Base-by-base conservation (phyloP, 2,329 filamentous ascomycete species). In the Elsinoe ampelina region DNA sequence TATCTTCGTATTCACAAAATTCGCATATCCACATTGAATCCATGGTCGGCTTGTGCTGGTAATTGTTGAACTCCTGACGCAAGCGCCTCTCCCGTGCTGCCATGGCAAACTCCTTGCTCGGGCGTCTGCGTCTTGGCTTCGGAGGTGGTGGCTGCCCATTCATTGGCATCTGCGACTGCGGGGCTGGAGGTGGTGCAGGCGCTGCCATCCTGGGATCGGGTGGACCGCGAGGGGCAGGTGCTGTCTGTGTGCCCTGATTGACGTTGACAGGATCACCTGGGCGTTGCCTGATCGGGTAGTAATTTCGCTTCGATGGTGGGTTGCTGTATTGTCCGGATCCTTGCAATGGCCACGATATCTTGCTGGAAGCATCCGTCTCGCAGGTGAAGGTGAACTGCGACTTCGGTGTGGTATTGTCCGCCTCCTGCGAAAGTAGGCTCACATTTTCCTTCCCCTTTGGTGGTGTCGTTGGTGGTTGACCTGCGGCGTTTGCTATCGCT, bases 341-440 rank as follows among this genome's bases (percentile, higher is more conserved):
- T 59, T 78, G 75, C 66, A 84, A 82, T 42, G 87, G 87, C 84
- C 87, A 89, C 54, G 84, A 83, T 68, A 89, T 81, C 57, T 86
- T 83, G 58, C 86, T 89, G 1, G 88, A 85, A 36, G 90, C 89
- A 67, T 93, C 89, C 1, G 91, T 92, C 65, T 95, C 88, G 71
- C 90, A 96, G 11, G 89, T 95, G 68, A 98, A 98, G 8, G 93
- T 98, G 69, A 98, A 98, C 64, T 96, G 89, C 0, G 87, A 86
- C 57, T 90, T 89, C 5, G 85, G 81, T 3, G 87, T 83, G 35
- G 80, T 83, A 3, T 81, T 85, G 76, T 5, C 77, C 15, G 80
- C 74, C 69, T 86, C 83, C 67, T 89, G 86, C 58, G 89, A 84
- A 50, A 95, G 73, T 59, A 91, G 77, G 69, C 86, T 92, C 61